Base-by-base conservation (phyloP, 225 moss, liverwort and hornwort species). In the Pseudisothecium myosuroides region DNA sequence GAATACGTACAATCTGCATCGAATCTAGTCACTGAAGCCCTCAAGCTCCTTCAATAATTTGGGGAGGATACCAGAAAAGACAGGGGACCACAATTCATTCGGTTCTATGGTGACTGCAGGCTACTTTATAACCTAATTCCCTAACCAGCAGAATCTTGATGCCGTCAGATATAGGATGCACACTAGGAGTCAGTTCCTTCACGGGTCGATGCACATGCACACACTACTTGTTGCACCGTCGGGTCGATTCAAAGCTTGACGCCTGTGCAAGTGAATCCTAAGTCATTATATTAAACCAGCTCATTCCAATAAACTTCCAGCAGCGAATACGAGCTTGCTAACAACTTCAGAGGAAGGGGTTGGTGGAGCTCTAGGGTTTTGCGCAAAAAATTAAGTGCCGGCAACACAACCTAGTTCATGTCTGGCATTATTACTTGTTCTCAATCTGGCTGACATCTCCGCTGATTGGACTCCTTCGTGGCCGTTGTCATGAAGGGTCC, bases 311-410 rank as follows among this genome's bases (percentile, higher is more conserved):
- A 66, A 62, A 65, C 81, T 83, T 82, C 78, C 50, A 91, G 87
- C 82, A 84, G 88, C 87, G 72, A 87, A 67, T 81, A 85, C 56
- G 67, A 88, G 71, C 88, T 87, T 88, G 77, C 90, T 66, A 90
- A 78, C 74, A 63, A 71, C 89, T 89, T 86, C 62, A 37, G 62
- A 79, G 82, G 63, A 65, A 50, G 37, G 39, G 76, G 41, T 77
- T 61, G 73, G 76, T 62, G 72, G 52, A 86, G 88, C 89, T 89
- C 83, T 54, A 87, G 87, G 76, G 69, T 71, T 90, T 89, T 81
- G 88, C 84, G 93, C 94, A 92, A 89, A 92, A 92, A 91, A 81
- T 91, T 86, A 81, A 90, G 73, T 90, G 89, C 87, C 90, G 81
- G 86, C 80, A 94, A 86, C 94, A 93, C 90, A 89, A 91, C 90